A percentile compares a stretch with the other conserved stretches of the same genome.
These are phyloP conservation scores for Solioccasus polychromus DNA, from an alignment of 768 basidiomycete species.

Conservation along the genomic window DNA sequence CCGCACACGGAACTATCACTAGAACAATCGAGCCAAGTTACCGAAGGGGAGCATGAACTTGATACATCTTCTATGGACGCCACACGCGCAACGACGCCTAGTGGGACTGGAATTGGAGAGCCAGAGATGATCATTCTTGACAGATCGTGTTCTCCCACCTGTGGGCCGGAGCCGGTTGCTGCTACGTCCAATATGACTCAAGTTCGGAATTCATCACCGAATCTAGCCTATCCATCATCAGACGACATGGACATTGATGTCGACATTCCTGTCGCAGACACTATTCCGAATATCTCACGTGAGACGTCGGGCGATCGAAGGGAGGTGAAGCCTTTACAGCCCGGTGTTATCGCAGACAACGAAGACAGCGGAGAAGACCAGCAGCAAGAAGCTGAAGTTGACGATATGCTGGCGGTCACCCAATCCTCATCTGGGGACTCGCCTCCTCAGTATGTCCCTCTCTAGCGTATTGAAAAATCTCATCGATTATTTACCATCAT, in stretches of 20 bases:
- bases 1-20: neutral
- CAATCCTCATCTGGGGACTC: slow-evolving; percentile 15
- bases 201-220: slow-evolving; percentile 15
- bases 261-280: neutral
- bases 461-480: neutral
- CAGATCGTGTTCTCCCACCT: slow-evolving; percentile 17
- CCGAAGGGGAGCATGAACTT: slow-evolving; percentile 9
- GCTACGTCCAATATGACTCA: slow-evolving; percentile 4
- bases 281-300: neutral
- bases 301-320: too few relatives aligned
- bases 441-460: slow-evolving; percentile 20
- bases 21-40: slow-evolving; percentile 1
- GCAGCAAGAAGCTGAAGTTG: slow-evolving; percentile 31
- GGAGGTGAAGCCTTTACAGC: slow-evolving; percentile 2
- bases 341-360: slow-evolving; percentile 13
- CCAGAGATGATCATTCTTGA: slow-evolving; percentile 9
- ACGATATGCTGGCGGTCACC: slow-evolving; percentile 27
- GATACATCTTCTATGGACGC: slow-evolving; percentile 15
- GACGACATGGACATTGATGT: slow-evolving; percentile 30
- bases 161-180: slow-evolving; percentile 6
- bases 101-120: slow-evolving; percentile 12
- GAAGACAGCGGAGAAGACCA: slow-evolving; percentile 30
- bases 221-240: slow-evolving; percentile 19
- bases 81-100: slow-evolving; percentile 23
- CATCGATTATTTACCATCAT: neutral